These are phyloP conservation scores for Pyrenochaeta sp. DNA, from an alignment of 2,329 filamentous ascomycete genomes.

Conservation along the genomic window DNA sequence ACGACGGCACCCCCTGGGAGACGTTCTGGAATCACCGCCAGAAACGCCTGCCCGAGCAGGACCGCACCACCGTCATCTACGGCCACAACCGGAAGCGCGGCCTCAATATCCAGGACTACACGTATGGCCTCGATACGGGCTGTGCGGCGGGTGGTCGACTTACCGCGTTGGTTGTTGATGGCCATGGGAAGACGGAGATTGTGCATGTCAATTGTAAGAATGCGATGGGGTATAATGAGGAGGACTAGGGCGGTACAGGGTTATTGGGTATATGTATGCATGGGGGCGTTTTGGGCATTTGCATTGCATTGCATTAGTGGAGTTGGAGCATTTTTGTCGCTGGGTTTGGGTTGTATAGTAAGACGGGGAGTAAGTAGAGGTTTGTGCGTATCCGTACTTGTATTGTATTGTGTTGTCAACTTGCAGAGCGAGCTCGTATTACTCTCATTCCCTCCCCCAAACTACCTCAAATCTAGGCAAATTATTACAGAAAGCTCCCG, in stretches of 20 bases:
- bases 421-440: too few relatives aligned
- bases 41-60: constrained; percentile 38
- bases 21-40: constrained; percentile 62
- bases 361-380: too few relatives aligned
- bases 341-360: too few relatives aligned
- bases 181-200: constrained; percentile 45
- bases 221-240: constrained; percentile 25
- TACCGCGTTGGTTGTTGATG: constrained; percentile 78
- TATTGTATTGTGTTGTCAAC: too few relatives aligned
- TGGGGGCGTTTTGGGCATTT: constrained; percentile 9
- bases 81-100: constrained; percentile 78
- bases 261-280: constrained; percentile 5
- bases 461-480: too few relatives aligned
- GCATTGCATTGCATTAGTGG: constrained; percentile 1
- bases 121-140: constrained; percentile 83
- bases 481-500: too few relatives aligned
- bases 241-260: constrained; percentile 21
- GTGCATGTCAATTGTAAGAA: constrained; percentile 52
- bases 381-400: too few relatives aligned
- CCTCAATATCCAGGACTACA: constrained; percentile 71
- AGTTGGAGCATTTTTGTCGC: too few relatives aligned
- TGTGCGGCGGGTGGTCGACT: constrained; percentile 80
- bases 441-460: too few relatives aligned
- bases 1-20: constrained; percentile 70
- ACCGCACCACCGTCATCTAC: constrained; percentile 69